These are phyloP conservation scores for Casuarina equisetifolia DNA, from an alignment of 306 rosid species.

Conservation along the genomic window DNA sequence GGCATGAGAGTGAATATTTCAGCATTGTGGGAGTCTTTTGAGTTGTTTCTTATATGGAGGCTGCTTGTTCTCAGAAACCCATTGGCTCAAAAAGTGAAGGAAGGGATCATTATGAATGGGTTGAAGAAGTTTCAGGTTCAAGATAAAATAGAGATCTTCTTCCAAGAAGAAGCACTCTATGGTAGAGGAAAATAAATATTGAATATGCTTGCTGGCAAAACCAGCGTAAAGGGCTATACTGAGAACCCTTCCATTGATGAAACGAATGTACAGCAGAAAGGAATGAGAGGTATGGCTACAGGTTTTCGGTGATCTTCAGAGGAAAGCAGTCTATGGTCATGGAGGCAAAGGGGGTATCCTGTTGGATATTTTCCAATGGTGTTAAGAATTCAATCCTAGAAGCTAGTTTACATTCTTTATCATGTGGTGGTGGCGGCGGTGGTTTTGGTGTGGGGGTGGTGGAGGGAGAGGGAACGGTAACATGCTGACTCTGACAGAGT, in stretches of 20 bases:
- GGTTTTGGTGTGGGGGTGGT: neutral
- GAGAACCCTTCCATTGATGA: constrained; percentile 20
- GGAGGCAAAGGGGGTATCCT: neutral
- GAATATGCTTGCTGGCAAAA: constrained; percentile 5
- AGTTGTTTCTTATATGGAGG: constrained; percentile 14
- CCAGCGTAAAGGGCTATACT: constrained; percentile 10
- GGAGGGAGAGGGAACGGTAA: neutral
- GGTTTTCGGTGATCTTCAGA: constrained; percentile 1
- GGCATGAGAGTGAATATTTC: constrained; percentile 14
- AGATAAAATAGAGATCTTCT: constrained; percentile 7
- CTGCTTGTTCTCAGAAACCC: constrained; percentile 12
- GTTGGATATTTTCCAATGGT: neutral
- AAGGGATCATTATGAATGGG: constrained; percentile 1
- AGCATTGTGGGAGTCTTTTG: neutral
- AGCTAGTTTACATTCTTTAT: neutral
- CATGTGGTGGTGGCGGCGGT: neutral
- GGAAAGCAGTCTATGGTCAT: neutral
- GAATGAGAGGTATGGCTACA: constrained; percentile 22
- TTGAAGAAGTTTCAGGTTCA: constrained; percentile 11
- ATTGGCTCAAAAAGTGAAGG: neutral
- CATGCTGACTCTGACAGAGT: neutral
- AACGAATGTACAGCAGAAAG: constrained; percentile 9
- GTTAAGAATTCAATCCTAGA: neutral
- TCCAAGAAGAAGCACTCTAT: neutral
- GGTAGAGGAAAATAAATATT: constrained; percentile 9